These are phyloP conservation scores for fission yeast (Schizosaccharomyces pombe) DNA, from an alignment of 805 yeast species.

Conservation along the genomic window DNA sequence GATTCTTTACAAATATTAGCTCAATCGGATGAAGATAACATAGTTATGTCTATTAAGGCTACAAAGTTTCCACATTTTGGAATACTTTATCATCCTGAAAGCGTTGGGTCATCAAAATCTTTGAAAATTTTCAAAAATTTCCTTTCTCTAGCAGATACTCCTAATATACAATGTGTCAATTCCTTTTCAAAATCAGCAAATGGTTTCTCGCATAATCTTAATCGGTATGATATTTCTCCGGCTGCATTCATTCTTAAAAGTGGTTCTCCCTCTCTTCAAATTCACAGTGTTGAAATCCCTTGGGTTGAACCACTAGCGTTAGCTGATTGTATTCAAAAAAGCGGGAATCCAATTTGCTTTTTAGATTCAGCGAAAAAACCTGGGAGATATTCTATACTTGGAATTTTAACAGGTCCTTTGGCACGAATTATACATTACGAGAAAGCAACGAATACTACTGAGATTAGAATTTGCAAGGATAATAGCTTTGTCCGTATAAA, in stretches of 20 bases:
- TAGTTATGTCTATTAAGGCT: constrained; percentile 56
- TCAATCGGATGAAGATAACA: background rate
- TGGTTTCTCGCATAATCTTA: no score
- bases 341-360: constrained; percentile 12
- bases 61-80: constrained; percentile 48
- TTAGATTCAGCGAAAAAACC: constrained; percentile 64
- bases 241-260: background rate
- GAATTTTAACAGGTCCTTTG: constrained; percentile 18
- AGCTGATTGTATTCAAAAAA: background rate
- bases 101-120: constrained; percentile 62
- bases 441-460: background rate
- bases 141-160: constrained; percentile 23
- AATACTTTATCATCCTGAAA: constrained; percentile 94
- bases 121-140: constrained; percentile 36
- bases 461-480: background rate
- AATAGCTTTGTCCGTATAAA: background rate
- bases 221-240: background rate
- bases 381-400: constrained; percentile 74
- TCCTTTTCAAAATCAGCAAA: background rate
- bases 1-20: background rate
- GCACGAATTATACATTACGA: background rate
- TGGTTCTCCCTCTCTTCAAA: background rate
- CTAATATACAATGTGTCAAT: background rate
- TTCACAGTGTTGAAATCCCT: background rate
- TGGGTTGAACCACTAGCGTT: background rate